Evolutionary conservation across 106 monocot species (phyloP), one percentile per base, ranked within the genome.

Genomic region (Dendrobium officinale): DNA sequence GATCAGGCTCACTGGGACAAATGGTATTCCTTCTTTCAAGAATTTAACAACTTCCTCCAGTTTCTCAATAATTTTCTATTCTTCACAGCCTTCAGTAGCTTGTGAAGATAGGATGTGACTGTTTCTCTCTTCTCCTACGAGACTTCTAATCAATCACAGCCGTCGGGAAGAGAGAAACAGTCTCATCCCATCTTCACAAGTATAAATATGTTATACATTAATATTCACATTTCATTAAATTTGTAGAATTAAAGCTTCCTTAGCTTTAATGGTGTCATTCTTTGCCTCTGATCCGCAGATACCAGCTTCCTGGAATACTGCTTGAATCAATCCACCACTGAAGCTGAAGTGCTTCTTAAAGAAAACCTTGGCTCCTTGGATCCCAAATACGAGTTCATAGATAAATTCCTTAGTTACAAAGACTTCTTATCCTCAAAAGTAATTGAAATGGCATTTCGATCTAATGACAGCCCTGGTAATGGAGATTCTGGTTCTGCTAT

Each of bases 361-460:
- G 93, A 93, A 80, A 99, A 99, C 76, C 86, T 99, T 33, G 95
- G 91, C 29, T 84, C 88, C 15, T 47, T 95, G 41, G 98, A 99
- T 76, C 82, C 73, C 37, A 86, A 95, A 31, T 85, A 91, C 41
- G 84, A 85, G 61, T 99, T 99, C 84, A 95, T 90, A 5, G 98
- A 99, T 64, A 91, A 99, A 79, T 90, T 99, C 72, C 94, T 99
- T 26, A 95, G 93, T 48, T 93, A 88, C 89, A 99, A 99, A 72
- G 92, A 92, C 48, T 87, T 99, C 72, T 78, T 99, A 33, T 79
- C 98, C 11, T 37, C 92, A 5, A 91, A 93, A 19, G 89, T 99
- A 33, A 80, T 99, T 13, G 91, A 91, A 33, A 84, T 90, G 75
- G 98, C 98, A 55, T 99, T 99, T 42, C 79, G 83, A 70, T 43